Percentiles rank a stretch among this genome's conserved stretches.
Evolutionary conservation across 129 eudicot genomes (phyloP).

Genomic region (Kitagawia praeruptora): DNA sequence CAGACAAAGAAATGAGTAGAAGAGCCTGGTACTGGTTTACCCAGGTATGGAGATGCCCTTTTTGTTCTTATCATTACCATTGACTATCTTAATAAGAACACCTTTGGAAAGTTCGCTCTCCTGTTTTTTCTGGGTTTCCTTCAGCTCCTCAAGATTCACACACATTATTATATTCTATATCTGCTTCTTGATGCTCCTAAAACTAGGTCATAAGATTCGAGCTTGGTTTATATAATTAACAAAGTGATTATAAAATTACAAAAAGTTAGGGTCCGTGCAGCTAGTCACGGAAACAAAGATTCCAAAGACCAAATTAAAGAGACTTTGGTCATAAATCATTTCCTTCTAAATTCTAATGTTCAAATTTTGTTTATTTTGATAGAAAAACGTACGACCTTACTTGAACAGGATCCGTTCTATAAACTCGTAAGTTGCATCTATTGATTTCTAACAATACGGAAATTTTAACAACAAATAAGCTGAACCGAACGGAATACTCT

Average conservation of each 20-base stretch:
- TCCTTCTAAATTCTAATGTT: too few relatives aligned
- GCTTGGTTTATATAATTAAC: background rate
- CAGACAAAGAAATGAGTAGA: constrained; percentile 4
- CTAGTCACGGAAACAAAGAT: background rate
- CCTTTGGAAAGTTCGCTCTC: constrained; percentile 32
- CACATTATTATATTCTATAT: background rate
- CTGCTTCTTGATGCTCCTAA: background rate
- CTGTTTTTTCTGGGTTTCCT: constrained; percentile 19
- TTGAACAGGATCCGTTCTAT: too few relatives aligned
- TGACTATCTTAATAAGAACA: constrained; percentile 4
- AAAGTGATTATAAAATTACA: background rate
- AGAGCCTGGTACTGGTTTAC: constrained; percentile 8
- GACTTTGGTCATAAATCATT: too few relatives aligned
- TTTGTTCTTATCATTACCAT: constrained; percentile 15
- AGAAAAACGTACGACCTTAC: too few relatives aligned
- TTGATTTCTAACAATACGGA: too few relatives aligned
- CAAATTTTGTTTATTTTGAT: too few relatives aligned
- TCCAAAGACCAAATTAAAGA: background rate
- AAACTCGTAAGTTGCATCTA: too few relatives aligned
- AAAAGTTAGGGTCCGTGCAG: too few relatives aligned
- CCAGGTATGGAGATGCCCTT: constrained; percentile 9
- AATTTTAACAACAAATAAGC: too few relatives aligned
- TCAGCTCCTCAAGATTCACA: constrained; percentile 5
- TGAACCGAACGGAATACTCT: too few relatives aligned
- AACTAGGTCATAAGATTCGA: constrained; percentile 4